Base-by-base conservation (phyloP, 352 stramenopile species). In the Pilasporangium apinafurcum region DNA sequence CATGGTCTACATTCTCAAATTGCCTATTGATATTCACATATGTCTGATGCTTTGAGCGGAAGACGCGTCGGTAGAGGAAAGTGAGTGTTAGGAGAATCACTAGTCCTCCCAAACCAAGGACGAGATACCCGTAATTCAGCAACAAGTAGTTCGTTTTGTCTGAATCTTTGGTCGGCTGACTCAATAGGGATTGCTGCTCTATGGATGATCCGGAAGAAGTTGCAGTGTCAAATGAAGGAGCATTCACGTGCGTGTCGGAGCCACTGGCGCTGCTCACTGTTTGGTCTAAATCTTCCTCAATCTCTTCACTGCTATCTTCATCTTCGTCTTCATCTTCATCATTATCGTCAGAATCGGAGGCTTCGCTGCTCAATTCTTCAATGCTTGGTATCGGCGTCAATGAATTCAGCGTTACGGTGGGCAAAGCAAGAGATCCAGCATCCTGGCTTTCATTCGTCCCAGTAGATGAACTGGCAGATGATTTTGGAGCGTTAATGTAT, bases 1-100 rank as follows among this genome's bases (percentile, higher is more conserved):
- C 45, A n/a, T n/a, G n/a, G n/a, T n/a, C n/a, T n/a, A n/a, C n/a
- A n/a, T n/a, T n/a, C n/a, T n/a, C n/a, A n/a, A 65, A 49, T 10
- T 70, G 51, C 38, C 62, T 67, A 51, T 78, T 82, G 59, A 90
- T 76, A 57, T 76, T 82, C 48, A 84, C 80, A 61, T 92, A 92
- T 7, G 70, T 46, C 47, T 77, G 70, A 24, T 62, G 67, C 48
- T 60, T 42, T 4, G 61, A 65, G 6, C 64, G 62, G 62, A 88
- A 89, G 12, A 92, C 62, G 14, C 74, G 80, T 32, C 65, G 62
- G 52, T 92, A 92, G 31, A 89, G 60, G 43, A 80, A 81, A 40
- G 65, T 54, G 29, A 89, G 21, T 1, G 78, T 84, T 18, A 73
- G 34, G 9, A 65, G 47, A 55, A 88, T 73, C 45, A 92, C 59